Evolutionary conservation across 176 grass and related monocot species (phyloP).

Genomic region (Secale cereale): DNA sequence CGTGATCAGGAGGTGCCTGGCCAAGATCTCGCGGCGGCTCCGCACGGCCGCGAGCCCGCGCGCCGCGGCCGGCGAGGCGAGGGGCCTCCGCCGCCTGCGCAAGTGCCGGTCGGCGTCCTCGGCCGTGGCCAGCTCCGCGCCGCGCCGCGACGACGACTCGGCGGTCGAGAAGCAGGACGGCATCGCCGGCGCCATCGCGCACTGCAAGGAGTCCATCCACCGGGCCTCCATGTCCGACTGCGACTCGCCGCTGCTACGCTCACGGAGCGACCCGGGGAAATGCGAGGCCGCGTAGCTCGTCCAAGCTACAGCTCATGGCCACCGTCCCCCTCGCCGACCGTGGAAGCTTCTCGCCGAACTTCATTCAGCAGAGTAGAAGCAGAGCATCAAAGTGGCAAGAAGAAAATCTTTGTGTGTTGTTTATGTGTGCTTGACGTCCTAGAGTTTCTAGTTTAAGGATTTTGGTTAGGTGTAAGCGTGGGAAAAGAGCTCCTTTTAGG

Average conservation of each 20-base stretch:
- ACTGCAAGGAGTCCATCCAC: slow-evolving; percentile 89
- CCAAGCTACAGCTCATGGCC: background rate
- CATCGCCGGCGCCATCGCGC: slow-evolving; percentile 89
- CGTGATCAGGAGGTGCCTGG: slow-evolving; percentile 53
- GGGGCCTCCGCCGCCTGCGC: slow-evolving; percentile 27
- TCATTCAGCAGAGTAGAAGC: background rate
- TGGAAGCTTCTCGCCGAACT: slow-evolving; percentile 12
- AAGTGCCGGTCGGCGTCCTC: slow-evolving; percentile 73
- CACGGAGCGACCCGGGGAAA: slow-evolving; percentile 67
- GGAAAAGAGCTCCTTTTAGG: slow-evolving; percentile 49
- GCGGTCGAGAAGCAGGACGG: slow-evolving; percentile 77
- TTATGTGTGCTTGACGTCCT: background rate
- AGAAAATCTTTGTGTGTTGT: no score
- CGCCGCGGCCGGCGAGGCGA: background rate
- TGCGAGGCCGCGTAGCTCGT: background rate
- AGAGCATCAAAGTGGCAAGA: background rate
- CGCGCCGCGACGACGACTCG: slow-evolving; percentile 71
- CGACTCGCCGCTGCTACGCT: slow-evolving; percentile 55
- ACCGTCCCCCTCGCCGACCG: background rate
- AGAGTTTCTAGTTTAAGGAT: background rate
- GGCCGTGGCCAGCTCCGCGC: background rate
- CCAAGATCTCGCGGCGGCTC: slow-evolving; percentile 60
- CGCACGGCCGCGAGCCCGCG: background rate
- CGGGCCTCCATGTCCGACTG: slow-evolving; percentile 31
- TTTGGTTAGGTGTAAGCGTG: slow-evolving; percentile 14